phyloP scores from a whole-genome alignment of 2,329 filamentous ascomycete species.

The Fusarium sp. region DNA sequence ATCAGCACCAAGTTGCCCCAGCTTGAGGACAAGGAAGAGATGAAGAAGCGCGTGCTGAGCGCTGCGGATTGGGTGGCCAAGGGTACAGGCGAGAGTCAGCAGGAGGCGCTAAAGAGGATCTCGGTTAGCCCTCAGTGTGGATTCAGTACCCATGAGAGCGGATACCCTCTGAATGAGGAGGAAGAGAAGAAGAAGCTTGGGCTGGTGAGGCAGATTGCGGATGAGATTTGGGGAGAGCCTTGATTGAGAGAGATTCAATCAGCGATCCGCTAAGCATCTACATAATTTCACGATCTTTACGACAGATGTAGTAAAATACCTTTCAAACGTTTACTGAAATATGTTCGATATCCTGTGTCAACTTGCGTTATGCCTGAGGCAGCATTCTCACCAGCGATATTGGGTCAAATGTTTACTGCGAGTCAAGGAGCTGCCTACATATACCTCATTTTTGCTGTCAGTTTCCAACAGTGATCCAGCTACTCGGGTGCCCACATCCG shows the following conservation, averaged over 20 bases:
- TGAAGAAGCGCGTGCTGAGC: conserved; percentile 71
- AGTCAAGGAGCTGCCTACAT: too few species aligned
- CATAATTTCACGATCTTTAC: background rate
- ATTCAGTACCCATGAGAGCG: conserved; percentile 81
- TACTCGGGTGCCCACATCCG: conserved; percentile 29
- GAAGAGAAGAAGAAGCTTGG: conserved; percentile 83
- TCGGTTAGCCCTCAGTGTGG: conserved; percentile 81
- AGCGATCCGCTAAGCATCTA: background rate
- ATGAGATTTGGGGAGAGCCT: conserved; percentile 75
- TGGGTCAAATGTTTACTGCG: too few species aligned
- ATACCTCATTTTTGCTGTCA: background rate
- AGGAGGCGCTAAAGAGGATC: conserved; percentile 79
- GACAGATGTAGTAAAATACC: background rate
- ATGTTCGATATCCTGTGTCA: background rate
- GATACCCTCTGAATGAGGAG: conserved; percentile 77
- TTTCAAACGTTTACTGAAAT: background rate
- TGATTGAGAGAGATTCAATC: conserved; percentile 12
- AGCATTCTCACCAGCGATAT: too few species aligned
- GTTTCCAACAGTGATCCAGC: conserved; percentile 25
- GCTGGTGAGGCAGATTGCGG: conserved; percentile 79
- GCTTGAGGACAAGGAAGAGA: conserved; percentile 75
- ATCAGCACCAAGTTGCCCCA: conserved; percentile 75
- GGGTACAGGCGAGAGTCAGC: conserved; percentile 74
- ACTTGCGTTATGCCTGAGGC: background rate
- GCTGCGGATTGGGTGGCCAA: conserved; percentile 80